These are phyloP conservation scores for Calcarisporium arbuscula DNA, from an alignment of 2,329 filamentous ascomycete genomes.

Conservation along the genomic window DNA sequence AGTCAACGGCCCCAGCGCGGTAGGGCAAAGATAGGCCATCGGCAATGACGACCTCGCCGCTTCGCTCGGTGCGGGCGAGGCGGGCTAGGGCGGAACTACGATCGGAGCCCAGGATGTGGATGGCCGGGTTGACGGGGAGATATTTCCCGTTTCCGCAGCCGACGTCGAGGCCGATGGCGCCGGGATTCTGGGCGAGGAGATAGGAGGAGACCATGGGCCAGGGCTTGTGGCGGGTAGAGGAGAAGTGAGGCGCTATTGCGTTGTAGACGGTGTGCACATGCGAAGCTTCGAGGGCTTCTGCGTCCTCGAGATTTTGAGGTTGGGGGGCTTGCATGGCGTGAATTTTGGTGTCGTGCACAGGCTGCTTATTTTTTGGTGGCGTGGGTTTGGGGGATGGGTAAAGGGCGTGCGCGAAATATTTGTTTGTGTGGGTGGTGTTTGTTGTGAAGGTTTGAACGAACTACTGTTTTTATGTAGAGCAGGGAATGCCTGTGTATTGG, in stretches of 20 bases:
- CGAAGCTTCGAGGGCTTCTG: conserved; percentile 66
- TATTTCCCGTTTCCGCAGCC: conserved; percentile 99
- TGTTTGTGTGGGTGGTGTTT: no score
- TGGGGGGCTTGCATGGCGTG: background rate
- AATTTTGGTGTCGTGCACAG: no score
- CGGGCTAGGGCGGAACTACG: conserved; percentile 56
- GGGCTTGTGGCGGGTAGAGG: conserved; percentile 71
- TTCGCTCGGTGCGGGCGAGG: conserved; percentile 37
- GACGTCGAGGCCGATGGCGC: conserved; percentile 79
- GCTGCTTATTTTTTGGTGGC: no score
- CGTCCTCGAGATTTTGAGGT: conserved; percentile 19
- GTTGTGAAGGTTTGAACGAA: no score
- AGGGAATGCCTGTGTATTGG: no score
- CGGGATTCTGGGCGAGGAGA: conserved; percentile 56
- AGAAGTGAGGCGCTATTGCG: conserved; percentile 78
- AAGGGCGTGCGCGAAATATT: no score
- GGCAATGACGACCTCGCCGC: conserved; percentile 67
- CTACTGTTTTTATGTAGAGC: no score
- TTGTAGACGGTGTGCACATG: conserved; percentile 94
- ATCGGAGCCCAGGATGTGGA: conserved; percentile 83
- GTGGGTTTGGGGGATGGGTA: no score
- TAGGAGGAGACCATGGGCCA: conserved; percentile 90
- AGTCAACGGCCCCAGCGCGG: conserved; percentile 56
- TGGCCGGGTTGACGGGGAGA: conserved; percentile 65
- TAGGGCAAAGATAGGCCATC: conserved; percentile 83